Evolutionary conservation across 129 eudicot genomes (phyloP), one percentile per base, ranked within the genome.

Genomic region (Flaveria sonorensis): DNA sequence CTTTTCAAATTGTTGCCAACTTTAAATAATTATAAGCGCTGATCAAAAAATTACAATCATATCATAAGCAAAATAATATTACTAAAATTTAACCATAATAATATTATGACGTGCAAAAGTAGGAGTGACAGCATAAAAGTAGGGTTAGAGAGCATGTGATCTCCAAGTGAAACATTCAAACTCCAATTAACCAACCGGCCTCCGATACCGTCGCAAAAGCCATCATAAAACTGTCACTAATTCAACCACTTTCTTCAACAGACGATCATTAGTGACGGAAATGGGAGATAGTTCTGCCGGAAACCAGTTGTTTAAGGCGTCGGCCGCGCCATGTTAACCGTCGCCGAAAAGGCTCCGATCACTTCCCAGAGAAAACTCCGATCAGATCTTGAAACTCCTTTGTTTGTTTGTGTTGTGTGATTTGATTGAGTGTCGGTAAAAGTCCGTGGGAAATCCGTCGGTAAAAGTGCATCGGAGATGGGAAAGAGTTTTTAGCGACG

Each of bases 261-360:
- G 57, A 7, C 16, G 50, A 48, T 23, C 62, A 47, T 2, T 40
- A 60, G 11, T 30, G 45, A 32, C 32, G 6, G 45, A 51, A 67
- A 83, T 79, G 89, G 90, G 86, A n/a, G 84, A 87, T 40, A 81
- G 74, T 68, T 77, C 83, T 46, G 70, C 74, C 68, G 83, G 74
- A 79, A 72, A 65, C 62, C 84, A 80, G 79, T 19, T 68, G 8
- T 10, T 74, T 5, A 80, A 66, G 70, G 71, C 80, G 47, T 75
- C 84, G 0, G 75, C 79, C 15, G 86, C 10, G 75, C 88, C 30
- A 81, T 87, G 88, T 68, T 81, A 18, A 79, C 84, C 7, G 84
- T 79, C 9, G 88, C 91, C 24, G 84, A 81, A 6, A 84, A 81
- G 70, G 86, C 91, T 24, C 91, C 91, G 0, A 51, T 87, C 13